Percentiles rank a stretch among this genome's conserved stretches.
Conservation (phyloP, 352 stramenopile species). For the Elongisporangium undulatum region DNA sequence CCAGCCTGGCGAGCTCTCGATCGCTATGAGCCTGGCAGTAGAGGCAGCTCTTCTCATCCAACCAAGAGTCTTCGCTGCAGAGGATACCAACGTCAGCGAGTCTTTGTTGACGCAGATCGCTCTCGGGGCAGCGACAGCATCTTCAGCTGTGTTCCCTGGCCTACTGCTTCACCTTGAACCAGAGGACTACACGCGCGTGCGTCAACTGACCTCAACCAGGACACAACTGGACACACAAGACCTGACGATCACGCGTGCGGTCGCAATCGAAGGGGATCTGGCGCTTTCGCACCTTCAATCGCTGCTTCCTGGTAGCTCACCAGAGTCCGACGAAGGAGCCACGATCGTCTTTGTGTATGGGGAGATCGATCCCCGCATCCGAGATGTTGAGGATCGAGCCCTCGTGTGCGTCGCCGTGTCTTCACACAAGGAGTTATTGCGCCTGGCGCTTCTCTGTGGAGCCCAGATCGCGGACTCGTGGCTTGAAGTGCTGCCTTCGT, state of each 20-base stretch:
- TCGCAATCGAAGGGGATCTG: conserved; percentile 7
- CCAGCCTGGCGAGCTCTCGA: background rate
- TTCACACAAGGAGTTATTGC: conserved; percentile 3
- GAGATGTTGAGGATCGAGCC: background rate
- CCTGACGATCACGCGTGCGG: background rate
- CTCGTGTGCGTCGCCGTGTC: background rate
- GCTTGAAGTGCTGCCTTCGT: conserved; percentile 3
- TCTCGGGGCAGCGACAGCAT: background rate
- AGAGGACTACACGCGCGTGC: background rate
- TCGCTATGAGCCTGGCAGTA: conserved; percentile 10
- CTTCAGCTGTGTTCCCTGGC: background rate
- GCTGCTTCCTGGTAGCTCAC: background rate
- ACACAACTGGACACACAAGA: background rate
- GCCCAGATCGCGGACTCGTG: conserved; percentile 10
- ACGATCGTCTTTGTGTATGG: conserved; percentile 5
- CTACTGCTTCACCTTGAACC: background rate
- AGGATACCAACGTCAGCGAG: background rate
- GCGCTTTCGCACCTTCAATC: background rate
- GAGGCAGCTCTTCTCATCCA: conserved; percentile 1
- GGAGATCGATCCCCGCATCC: conserved; percentile 2
- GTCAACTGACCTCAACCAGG: background rate
- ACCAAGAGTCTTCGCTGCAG: background rate
- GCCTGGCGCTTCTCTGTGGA: conserved; percentile 4
- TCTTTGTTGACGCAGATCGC: background rate
- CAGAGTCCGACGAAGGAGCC: background rate